These are phyloP conservation scores for Kwoniella sp. DNA, from an alignment of 768 basidiomycete genomes.

Conservation along the genomic window DNA sequence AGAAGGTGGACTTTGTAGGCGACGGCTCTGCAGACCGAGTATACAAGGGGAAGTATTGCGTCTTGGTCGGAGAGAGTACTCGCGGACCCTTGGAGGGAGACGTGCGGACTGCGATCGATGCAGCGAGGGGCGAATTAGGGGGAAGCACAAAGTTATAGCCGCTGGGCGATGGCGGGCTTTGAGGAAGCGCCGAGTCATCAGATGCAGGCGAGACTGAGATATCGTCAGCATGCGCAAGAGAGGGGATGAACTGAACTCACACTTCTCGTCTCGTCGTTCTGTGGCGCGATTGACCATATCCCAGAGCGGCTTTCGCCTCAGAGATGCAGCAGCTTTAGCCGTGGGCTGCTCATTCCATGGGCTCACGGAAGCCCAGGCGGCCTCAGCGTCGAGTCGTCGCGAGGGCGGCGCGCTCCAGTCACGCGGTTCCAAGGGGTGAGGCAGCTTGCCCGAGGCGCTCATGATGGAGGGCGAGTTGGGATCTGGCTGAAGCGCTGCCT, in stretches of 20 bases:
- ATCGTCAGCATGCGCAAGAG: neutral
- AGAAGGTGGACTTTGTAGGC: slow-evolving; percentile 34
- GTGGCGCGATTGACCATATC: slow-evolving; percentile 31
- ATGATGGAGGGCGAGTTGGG: slow-evolving; percentile 39
- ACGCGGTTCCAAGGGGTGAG: slow-evolving; percentile 7
- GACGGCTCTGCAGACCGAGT: slow-evolving; percentile 41
- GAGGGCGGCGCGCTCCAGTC: neutral
- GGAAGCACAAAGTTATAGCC: slow-evolving; percentile 40
- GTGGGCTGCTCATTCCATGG: slow-evolving; percentile 1
- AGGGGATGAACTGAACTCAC: slow-evolving; percentile 10
- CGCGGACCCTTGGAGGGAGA: slow-evolving; percentile 2
- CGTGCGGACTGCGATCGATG: slow-evolving; percentile 22
- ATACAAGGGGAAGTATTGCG: slow-evolving; percentile 15
- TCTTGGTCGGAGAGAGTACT: neutral
- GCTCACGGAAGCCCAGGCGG: neutral
- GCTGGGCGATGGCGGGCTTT: slow-evolving; percentile 28
- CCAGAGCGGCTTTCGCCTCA: slow-evolving; percentile 22
- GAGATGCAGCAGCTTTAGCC: neutral
- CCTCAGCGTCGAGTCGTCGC: neutral
- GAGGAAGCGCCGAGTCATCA: slow-evolving; percentile 16
- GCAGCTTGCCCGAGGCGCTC: slow-evolving; percentile 6
- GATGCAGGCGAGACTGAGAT: slow-evolving; percentile 8
- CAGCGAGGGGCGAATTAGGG: slow-evolving; percentile 33
- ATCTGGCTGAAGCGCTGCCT: slow-evolving; percentile 41
- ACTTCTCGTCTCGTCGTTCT: slow-evolving; percentile 16